Percentiles rank a stretch among this genome's conserved stretches.
Evolutionary conservation across 495 filamentous ascomycete genomes (phyloP).

Genomic region (Sordaria brevicollis): DNA sequence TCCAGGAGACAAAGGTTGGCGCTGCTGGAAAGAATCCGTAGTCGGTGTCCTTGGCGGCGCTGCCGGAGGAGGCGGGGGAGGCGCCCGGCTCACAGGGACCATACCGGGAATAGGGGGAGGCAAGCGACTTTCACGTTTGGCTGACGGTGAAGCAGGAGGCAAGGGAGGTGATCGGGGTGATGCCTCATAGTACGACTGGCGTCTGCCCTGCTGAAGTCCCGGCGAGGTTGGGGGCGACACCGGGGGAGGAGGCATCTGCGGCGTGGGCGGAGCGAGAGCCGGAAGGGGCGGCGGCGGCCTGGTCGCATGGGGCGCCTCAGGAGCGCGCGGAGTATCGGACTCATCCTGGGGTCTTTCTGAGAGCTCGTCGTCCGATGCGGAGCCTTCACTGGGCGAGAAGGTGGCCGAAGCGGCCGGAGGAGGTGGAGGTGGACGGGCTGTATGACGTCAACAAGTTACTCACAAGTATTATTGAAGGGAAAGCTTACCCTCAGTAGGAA

Average conservation of each 20-base stretch:
- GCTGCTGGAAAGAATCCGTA: slow-evolving; percentile 35
- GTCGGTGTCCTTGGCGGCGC: slow-evolving; percentile 46
- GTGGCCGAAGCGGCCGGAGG: slow-evolving; percentile 39
- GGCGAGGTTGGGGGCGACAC: slow-evolving; percentile 46
- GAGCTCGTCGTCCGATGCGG: slow-evolving; percentile 89
- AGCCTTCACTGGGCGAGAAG: slow-evolving; percentile 64
- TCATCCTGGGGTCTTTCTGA: slow-evolving; percentile 47
- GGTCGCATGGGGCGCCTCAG: slow-evolving; percentile 24
- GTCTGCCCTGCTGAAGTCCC: slow-evolving; percentile 35
- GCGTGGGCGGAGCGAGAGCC: slow-evolving; percentile 7
- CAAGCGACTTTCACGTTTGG: slow-evolving; percentile 42
- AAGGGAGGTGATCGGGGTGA: slow-evolving; percentile 35
- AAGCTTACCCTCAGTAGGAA: slow-evolving; percentile 57
- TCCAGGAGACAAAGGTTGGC: slow-evolving; percentile 8
- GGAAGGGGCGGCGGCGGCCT: slow-evolving; percentile 33
- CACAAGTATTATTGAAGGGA: slow-evolving; percentile 1
- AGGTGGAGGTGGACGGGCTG: slow-evolving; percentile 48
- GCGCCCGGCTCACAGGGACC: slow-evolving; percentile 47
- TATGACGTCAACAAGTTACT: slow-evolving; percentile 24
- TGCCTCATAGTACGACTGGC: slow-evolving; percentile 39
- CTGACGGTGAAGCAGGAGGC: slow-evolving; percentile 22
- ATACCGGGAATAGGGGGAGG: slow-evolving; percentile 40
- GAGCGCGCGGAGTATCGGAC: slow-evolving; percentile 24
- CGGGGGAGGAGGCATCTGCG: slow-evolving; percentile 21
- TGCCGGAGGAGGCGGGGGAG: slow-evolving; percentile 68